Evolutionary conservation across 2,329 filamentous ascomycete species (phyloP).

Genomic region (Botrytis cinerea): DNA sequence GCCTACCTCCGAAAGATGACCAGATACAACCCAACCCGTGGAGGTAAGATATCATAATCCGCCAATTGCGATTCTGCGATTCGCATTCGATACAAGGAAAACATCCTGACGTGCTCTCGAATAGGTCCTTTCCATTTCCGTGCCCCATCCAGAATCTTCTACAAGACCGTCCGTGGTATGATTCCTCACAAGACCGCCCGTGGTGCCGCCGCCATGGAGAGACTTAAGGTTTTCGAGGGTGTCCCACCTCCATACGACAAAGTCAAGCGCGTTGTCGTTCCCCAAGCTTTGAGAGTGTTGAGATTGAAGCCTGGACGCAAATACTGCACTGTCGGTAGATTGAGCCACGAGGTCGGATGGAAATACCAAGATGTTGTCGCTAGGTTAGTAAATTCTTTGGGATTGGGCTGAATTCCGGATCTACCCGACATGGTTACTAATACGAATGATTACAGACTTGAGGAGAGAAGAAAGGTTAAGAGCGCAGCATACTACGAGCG

Average conservation of each 20-base stretch:
- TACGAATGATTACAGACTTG: conserved; percentile 65
- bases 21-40: conserved; percentile 98
- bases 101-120: conserved; percentile 42
- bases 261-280: conserved; percentile 99
- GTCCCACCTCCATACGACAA: conserved; percentile 98
- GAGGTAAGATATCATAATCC: conserved; percentile 63
- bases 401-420: neutral
- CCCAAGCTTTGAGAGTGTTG: conserved; percentile 95
- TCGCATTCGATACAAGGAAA: conserved; percentile 17
- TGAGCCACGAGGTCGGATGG: conserved; percentile 99
- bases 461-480: conserved; percentile 99
- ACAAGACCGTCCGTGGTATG: conserved; percentile 99
- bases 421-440: conserved; percentile 28
- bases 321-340: conserved; percentile 98
- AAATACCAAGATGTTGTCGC: conserved; percentile 99
- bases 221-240: conserved; percentile 99
- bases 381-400: conserved; percentile 65
- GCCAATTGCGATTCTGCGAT: conserved; percentile 22
- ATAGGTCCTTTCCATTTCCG: conserved; percentile 99
- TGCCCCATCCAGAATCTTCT: conserved; percentile 98
- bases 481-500: conserved; percentile 98
- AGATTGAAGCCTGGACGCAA: conserved; percentile 98
- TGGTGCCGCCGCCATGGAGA: conserved; percentile 93
- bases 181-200: conserved; percentile 99
- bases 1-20: conserved; percentile 99